Percentiles rank a stretch among this genome's conserved stretches.
Evolutionary conservation across 495 filamentous ascomycete genomes (phyloP).

Genomic region (Trichoderma gamsii): DNA sequence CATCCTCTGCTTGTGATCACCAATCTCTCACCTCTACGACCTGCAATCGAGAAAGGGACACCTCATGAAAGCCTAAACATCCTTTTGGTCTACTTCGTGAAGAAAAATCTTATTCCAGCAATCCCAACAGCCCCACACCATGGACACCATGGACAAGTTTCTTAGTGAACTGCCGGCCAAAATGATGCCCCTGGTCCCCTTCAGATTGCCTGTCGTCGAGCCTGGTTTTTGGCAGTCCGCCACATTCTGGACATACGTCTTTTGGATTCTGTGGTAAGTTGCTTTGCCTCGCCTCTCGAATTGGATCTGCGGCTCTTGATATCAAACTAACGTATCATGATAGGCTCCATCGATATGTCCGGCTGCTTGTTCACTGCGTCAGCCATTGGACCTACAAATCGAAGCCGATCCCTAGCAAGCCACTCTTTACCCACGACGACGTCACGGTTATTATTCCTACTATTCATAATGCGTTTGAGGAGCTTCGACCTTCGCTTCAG

Average conservation of each 20-base stretch:
- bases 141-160: slow-evolving; percentile 12
- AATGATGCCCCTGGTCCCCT: neutral
- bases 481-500: slow-evolving; percentile 45
- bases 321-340: neutral
- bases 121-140: neutral
- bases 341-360: slow-evolving; percentile 48
- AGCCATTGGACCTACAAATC: slow-evolving; percentile 48
- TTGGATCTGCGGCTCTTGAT: neutral
- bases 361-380: slow-evolving; percentile 46
- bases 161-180: slow-evolving; percentile 13
- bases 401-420: slow-evolving; percentile 37
- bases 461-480: slow-evolving; percentile 48
- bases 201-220: slow-evolving; percentile 27
- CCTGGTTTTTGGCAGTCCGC: slow-evolving; percentile 33
- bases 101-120: slow-evolving; percentile 6
- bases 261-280: slow-evolving; percentile 41
- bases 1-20: neutral
- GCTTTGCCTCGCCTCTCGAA: neutral
- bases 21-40: neutral
- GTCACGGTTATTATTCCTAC: slow-evolving; percentile 55
- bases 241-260: slow-evolving; percentile 30
- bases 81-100: neutral
- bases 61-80: neutral
- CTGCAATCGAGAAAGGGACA: neutral
- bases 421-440: slow-evolving; percentile 42